Evolutionary conservation across 1,139 yeast species (phyloP), one percentile per base, ranked within the genome.

Genomic region (Diutina mesorugosa): DNA sequence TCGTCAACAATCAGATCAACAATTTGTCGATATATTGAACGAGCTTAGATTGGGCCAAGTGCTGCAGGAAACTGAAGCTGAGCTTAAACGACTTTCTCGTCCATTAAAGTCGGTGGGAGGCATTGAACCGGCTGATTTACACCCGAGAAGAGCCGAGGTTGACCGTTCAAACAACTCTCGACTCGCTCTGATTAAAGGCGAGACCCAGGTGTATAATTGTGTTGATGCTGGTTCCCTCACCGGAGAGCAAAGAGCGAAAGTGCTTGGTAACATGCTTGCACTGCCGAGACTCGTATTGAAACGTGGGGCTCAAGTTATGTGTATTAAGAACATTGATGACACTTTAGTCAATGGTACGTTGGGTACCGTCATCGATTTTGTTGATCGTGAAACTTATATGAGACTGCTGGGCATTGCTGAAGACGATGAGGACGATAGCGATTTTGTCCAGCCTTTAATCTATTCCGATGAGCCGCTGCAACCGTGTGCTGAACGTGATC

Each of bases 1-100:
- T 68, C 80, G 99, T 61, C 99, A 93, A 67, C 84, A 84, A 64
- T 95, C 95, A 52, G 95, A 89, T 63, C 76, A 78, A 56, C 78
- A 73, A 54, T 90, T 95, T 66, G 83, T 93, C 50, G 79, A 81
- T 30, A 90, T 91, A 95, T 76, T 93, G 62, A 90, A 91, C 66
- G 93, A 90, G 60, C 83, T 93, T 77, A 78, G 97, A 65, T 69
- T 77, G 59, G 96, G 96, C 6, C 38, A 55, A 29, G 62, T 61
- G 1, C 45, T 54, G 10, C 69, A 70, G 0, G 71, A 72, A 1
- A 73, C 83, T 57, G 71, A 74, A 1, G 58, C 60, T 0, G 72
- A 77, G 57, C 83, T 90, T 61, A 63, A 67, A 46, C 64, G 67
- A 2, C 72, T 90, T 30, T 72, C 76, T 26, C 74, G 93, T 60